Base-by-base conservation (phyloP, 441 rosid species). In the Erodium trifolium region DNA sequence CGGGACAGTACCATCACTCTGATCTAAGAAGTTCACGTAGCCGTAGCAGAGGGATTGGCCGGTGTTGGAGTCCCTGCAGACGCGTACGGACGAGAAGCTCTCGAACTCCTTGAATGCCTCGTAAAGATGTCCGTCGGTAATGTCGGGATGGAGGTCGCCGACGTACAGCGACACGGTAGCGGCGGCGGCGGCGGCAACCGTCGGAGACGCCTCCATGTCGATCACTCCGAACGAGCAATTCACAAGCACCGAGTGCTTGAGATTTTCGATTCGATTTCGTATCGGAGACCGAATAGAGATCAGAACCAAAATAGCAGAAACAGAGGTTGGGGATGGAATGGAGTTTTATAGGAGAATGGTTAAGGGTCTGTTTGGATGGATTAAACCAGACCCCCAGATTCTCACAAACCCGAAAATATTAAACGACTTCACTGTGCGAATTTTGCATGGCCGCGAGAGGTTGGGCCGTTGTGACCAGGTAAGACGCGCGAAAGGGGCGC, bases 31-130 rank as follows among this genome's bases (percentile, higher is more conserved):
- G 90, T 91, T 91, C 75, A 85, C 90, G 82, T 91, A 91, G 72
- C 89, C 95, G 72, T 91, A 91, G 71, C 90, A 82, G 77, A 88
- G 87, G 63, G 93, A 91, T 66, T 85, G 77, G 37, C 87, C 88
- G 16, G 88, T 69, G 47, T 83, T 45, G 16, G 79, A 77, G 79
- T 89, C 93, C 60, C 82, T 74, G 73, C 92, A 91, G 45, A 89
- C 78, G 59, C 90, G 90, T 14, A 85, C 92, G 17, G 97, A 87
- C n/a, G 82, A 16, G 10, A 86, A 76, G 76, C 84, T 82, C 78
- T 85, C 81, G 74, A 78, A 87, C 72, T 85, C 87, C 0, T 82
- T 49, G 78, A 89, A 91, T 8, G 83, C 85, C 4, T 86, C 85
- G 39, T 67, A 70, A 37, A 91, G 86, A 43, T 69, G 43, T 0